Base-by-base conservation (phyloP, 148 eudicot species). In the Linanthus parryae region DNA sequence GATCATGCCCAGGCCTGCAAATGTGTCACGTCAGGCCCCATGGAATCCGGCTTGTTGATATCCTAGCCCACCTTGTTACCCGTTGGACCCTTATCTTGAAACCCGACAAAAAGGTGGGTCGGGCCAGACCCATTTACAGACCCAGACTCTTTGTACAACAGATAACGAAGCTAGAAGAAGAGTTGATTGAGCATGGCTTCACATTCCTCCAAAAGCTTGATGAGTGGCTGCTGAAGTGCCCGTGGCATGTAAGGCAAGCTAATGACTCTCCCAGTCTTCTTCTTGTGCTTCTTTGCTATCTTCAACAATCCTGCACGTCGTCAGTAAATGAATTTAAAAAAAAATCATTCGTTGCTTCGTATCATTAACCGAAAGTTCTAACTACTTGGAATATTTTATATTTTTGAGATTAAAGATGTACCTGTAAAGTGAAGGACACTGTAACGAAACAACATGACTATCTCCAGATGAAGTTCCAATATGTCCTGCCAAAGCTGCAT, bases 251-350 rank as follows among this genome's bases (percentile, higher is more conserved):
- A 59, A 3, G 56, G 48, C 33, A 49, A 27, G 35, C 26, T 21
- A 48, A 48, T 20, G 28, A 37, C 17, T 5, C 18, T 41, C 8
- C 54, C 64, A 0, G 56, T 59, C 39, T 51, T 59, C 25, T 59
- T 59, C 13, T 59, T 42, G 64, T 59, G 54, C 37, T 59, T 59
- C 36, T 59, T 59, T 8, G 49, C 18, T 15, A 59, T 59, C 56
- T 59, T 59, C 5, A 27, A 8, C 2, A 48, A 48, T 38, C 64
- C 64, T 59, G 64, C 15, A 11, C 3, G 4, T 13, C 6, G 44
- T 8, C 5, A 5, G 2, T 26, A n/a, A 12, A 14, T 9, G 14
- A 23, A 46, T 46, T 20, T 4, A 16, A 20, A 44, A 46, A 4
- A 3, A 46, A 31, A 31, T 4, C 5, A 31, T 4, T n/a, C 21